phyloP scores from a whole-genome alignment of 768 basidiomycete genomes.

The Lactifluus echinatus region DNA sequence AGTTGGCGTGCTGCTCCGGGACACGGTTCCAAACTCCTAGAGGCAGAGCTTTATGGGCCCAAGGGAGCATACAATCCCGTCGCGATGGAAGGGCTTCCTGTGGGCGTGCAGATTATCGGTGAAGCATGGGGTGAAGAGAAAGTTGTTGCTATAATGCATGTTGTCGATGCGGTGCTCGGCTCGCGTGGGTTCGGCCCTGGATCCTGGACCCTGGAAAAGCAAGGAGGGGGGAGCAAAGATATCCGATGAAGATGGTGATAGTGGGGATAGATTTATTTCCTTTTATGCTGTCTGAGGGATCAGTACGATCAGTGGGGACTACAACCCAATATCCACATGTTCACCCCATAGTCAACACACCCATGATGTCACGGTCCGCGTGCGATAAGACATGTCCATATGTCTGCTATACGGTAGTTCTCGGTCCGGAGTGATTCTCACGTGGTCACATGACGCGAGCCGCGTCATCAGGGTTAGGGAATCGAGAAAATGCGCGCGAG shows the following conservation, averaged over 20 bases:
- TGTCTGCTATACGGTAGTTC: too few relatives aligned
- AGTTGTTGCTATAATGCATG: conserved; percentile 67
- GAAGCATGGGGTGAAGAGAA: conserved; percentile 80
- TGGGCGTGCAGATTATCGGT: conserved; percentile 76
- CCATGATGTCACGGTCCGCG: too few relatives aligned
- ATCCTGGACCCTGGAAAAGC: conserved; percentile 30
- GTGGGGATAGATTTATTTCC: too few relatives aligned
- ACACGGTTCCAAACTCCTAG: conserved; percentile 51
- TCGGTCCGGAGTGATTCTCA: too few relatives aligned
- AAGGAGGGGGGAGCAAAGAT: not conserved
- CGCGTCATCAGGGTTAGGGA: too few relatives aligned
- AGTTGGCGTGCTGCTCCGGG: conserved; percentile 47
- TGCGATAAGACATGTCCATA: too few relatives aligned
- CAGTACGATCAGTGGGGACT: too few relatives aligned
- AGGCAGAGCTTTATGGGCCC: conserved; percentile 50
- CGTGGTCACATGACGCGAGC: too few relatives aligned
- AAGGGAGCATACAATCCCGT: conserved; percentile 50
- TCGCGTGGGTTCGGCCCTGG: conserved; percentile 65
- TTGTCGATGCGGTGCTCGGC: conserved; percentile 64
- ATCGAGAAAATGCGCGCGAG: too few relatives aligned
- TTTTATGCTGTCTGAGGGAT: too few relatives aligned
- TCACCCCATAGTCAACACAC: too few relatives aligned
- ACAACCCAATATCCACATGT: too few relatives aligned
- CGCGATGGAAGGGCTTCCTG: conserved; percentile 67
- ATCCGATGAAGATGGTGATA: not conserved